These are phyloP conservation scores for Planoprotostelium fungivorum DNA, from an alignment of 78 protist genomes.

Conservation along the genomic window DNA sequence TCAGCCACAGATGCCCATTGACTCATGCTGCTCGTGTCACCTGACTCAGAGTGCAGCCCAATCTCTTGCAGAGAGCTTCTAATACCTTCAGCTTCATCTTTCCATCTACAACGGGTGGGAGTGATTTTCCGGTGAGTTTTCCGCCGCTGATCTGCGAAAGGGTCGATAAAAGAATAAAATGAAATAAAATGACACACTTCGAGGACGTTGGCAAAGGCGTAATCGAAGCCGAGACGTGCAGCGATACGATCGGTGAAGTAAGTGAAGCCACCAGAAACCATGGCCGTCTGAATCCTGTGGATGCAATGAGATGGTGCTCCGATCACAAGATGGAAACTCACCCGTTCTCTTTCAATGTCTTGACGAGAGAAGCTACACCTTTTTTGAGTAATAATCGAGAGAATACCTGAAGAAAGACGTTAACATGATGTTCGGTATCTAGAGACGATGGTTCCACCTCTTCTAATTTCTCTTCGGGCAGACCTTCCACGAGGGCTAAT, in stretches of 20 bases:
- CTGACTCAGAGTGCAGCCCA: background rate
- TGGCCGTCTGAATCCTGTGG: constrained; percentile 13
- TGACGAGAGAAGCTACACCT: constrained; percentile 19
- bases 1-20: background rate
- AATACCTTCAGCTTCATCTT: constrained; percentile 17
- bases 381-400: constrained; percentile 9
- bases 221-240: constrained; percentile 36
- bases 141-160: background rate
- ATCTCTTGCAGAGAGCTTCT: background rate
- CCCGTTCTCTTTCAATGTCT: constrained; percentile 17
- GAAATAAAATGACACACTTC: background rate
- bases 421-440: background rate
- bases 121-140: constrained; percentile 19
- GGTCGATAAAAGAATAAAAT: too few species aligned
- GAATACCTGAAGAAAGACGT: background rate
- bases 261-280: constrained; percentile 52
- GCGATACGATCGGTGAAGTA: constrained; percentile 28
- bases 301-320: background rate
- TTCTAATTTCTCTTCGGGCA: constrained; percentile 33
- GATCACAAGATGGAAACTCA: background rate
- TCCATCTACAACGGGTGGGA: constrained; percentile 36
- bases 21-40: background rate
- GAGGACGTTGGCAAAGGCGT: constrained; percentile 21
- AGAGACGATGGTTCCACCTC: constrained; percentile 17
- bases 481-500: constrained; percentile 15